Evolutionary conservation across 345 rosid genomes (phyloP).

Genomic region (Eucalyptus pauciflora): DNA sequence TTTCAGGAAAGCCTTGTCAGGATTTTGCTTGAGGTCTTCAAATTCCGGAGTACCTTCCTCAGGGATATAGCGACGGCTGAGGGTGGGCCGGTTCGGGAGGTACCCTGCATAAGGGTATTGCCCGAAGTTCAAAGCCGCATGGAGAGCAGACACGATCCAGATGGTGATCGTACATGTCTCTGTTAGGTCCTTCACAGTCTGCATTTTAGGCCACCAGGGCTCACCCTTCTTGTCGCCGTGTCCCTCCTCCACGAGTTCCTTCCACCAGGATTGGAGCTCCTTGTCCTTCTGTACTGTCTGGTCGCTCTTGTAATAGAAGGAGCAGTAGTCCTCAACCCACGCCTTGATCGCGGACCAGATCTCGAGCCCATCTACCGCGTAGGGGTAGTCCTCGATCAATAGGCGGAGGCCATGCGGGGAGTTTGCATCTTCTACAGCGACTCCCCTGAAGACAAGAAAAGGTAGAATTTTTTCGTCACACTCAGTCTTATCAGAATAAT

Average conservation of each 20-base stretch:
- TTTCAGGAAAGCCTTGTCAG: not conserved
- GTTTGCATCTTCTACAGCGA: not conserved
- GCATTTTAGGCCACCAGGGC: constrained; percentile 25
- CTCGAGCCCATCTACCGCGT: constrained; percentile 27
- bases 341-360: constrained; percentile 26
- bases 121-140: constrained; percentile 3
- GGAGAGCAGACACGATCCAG: not conserved
- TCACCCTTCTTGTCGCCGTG: constrained; percentile 25
- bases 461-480: not conserved
- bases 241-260: constrained; percentile 21
- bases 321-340: constrained; percentile 26
- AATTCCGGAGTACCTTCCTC: not conserved
- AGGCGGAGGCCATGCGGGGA: not conserved
- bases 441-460: not conserved
- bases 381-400: constrained; percentile 19
- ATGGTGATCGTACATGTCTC: not conserved
- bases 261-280: constrained; percentile 38
- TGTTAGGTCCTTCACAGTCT: not conserved
- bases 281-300: constrained; percentile 2
- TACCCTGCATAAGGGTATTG: constrained; percentile 4
- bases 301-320: constrained; percentile 12
- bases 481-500: not conserved
- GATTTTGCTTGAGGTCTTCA: not conserved
- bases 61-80: not conserved
- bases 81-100: not conserved